Percentiles rank a stretch among this genome's conserved stretches.
Conservation (phyloP, 257 asterid species). For the Plantago major region DNA sequence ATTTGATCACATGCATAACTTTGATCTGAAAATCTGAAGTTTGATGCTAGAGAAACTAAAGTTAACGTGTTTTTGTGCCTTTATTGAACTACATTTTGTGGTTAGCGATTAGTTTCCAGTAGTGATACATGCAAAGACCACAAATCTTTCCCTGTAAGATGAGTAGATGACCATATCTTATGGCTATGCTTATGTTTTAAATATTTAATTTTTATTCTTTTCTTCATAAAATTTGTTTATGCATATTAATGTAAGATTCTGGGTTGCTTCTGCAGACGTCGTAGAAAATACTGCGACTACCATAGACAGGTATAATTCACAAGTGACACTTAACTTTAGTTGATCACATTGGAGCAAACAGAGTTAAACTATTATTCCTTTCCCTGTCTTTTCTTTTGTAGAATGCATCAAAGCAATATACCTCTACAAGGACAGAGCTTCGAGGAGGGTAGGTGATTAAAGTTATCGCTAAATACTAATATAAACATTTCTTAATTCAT, state of each 20-base stretch:
- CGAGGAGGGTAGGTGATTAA: conserved; percentile 73
- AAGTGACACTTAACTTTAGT: conserved; percentile 8
- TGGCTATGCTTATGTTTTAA: too few relatives aligned
- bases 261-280: conserved; percentile 43
- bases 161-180: too few relatives aligned
- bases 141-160: too few relatives aligned
- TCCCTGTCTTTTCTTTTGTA: conserved; percentile 19
- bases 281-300: conserved; percentile 60
- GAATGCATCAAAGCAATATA: conserved; percentile 60
- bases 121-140: too few relatives aligned
- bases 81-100: too few relatives aligned
- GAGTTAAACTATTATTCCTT: neutral
- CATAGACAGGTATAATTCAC: conserved; percentile 53
- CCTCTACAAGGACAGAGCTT: conserved; percentile 69
- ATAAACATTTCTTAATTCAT: conserved; percentile 6
- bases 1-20: neutral
- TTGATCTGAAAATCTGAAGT: neutral
- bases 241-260: conserved; percentile 7
- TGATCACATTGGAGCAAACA: conserved; percentile 8
- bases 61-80: too few relatives aligned
- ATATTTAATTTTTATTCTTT: too few relatives aligned
- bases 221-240: neutral
- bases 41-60: neutral
- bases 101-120: too few relatives aligned
- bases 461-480: neutral